Percentiles rank a stretch among this genome's conserved stretches.
phyloP scores from a whole-genome alignment of 371 early-diverging fungal species.

The Mortierella sp. region DNA sequence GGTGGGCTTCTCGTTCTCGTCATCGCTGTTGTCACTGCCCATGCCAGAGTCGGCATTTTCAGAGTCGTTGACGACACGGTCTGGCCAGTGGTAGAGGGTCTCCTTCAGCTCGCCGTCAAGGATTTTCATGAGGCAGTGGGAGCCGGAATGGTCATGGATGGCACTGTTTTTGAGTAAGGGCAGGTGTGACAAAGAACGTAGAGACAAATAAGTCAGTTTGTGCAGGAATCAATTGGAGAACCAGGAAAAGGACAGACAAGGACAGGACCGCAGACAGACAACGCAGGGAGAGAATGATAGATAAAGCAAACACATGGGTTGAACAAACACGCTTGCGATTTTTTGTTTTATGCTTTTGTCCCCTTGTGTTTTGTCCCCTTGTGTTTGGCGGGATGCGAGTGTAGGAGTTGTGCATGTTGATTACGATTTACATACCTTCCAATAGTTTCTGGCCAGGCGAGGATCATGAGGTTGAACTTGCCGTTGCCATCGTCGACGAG shows the following conservation, averaged over 20 bases:
- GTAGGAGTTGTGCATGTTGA: background rate
- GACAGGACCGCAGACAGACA: background rate
- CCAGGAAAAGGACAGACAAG: background rate
- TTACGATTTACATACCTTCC: constrained; percentile 65
- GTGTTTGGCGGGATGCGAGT: background rate
- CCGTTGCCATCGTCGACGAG: constrained; percentile 94
- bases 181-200: background rate
- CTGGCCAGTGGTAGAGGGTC: constrained; percentile 85
- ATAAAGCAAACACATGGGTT: constrained; percentile 12
- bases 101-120: constrained; percentile 89
- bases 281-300: background rate
- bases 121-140: constrained; percentile 96
- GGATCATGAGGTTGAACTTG: constrained; percentile 92
- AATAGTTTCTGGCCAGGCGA: constrained; percentile 89
- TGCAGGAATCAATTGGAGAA: background rate
- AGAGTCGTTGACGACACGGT: constrained; percentile 37
- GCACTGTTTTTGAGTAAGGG: constrained; percentile 79
- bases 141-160: constrained; percentile 94
- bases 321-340: constrained; percentile 11
- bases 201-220: constrained; percentile 5
- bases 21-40: constrained; percentile 44
- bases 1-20: constrained; percentile 22
- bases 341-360: background rate
- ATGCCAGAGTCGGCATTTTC: constrained; percentile 48
- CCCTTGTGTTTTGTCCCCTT: background rate